These are phyloP conservation scores for Linnemannia elongata DNA, from an alignment of 192 early-diverging fungal species.

Conservation along the genomic window DNA sequence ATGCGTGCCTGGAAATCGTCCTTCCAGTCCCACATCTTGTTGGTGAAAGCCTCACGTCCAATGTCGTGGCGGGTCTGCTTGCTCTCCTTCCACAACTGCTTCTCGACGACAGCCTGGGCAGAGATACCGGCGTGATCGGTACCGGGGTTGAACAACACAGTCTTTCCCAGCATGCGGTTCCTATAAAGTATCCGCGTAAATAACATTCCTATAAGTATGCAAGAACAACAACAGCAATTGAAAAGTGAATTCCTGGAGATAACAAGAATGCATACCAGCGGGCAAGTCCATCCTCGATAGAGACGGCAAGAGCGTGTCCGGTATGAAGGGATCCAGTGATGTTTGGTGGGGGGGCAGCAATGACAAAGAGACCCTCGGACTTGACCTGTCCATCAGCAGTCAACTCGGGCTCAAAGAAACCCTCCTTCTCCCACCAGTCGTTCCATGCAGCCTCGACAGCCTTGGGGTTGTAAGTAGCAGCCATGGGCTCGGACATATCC, in stretches of 20 bases:
- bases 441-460: constrained; percentile 98
- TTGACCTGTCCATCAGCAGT: constrained; percentile 77
- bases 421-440: constrained; percentile 96
- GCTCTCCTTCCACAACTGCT: constrained; percentile 90
- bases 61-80: constrained; percentile 90
- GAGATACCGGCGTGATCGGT: constrained; percentile 98
- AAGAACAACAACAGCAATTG: neutral
- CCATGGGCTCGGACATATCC: constrained; percentile 84
- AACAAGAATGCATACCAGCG: constrained; percentile 76
- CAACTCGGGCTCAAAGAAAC: constrained; percentile 90
- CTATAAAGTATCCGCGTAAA: constrained; percentile 26
- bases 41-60: constrained; percentile 91
- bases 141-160: constrained; percentile 94
- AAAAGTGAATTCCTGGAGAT: neutral
- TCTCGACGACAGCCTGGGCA: constrained; percentile 97
- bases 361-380: constrained; percentile 87
- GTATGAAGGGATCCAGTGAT: constrained; percentile 97
- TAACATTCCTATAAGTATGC: neutral
- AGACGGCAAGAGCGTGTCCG: constrained; percentile 92
- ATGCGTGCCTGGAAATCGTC: constrained; percentile 85
- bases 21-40: constrained; percentile 98
- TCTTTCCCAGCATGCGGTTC: constrained; percentile 98
- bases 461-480: constrained; percentile 86
- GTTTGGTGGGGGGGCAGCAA: constrained; percentile 99
- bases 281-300: constrained; percentile 94